Percentiles rank a stretch among this genome's conserved stretches.
These are phyloP conservation scores for Mortierella polycephala DNA, from an alignment of 371 early-diverging fungal species.

Conservation along the genomic window DNA sequence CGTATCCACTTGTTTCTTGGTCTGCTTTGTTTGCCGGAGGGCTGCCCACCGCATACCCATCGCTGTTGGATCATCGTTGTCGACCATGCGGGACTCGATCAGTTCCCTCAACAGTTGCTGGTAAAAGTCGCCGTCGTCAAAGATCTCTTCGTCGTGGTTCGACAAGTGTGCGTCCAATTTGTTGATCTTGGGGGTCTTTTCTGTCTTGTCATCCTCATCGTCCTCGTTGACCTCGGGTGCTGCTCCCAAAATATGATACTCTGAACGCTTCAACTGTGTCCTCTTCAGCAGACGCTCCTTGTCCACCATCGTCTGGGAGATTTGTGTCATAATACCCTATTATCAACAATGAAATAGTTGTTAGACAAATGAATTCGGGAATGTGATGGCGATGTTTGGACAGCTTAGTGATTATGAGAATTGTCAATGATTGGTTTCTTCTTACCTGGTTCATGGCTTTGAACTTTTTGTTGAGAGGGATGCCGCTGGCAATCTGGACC, in stretches of 20 bases:
- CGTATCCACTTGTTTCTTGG: constrained; percentile 86
- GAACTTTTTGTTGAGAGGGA: constrained; percentile 85
- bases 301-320: constrained; percentile 77
- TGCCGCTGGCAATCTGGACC: constrained; percentile 80
- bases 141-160: constrained; percentile 86
- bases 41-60: constrained; percentile 88
- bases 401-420: not conserved
- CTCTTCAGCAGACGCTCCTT: constrained; percentile 84
- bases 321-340: constrained; percentile 78
- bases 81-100: constrained; percentile 92
- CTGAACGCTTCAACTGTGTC: constrained; percentile 82
- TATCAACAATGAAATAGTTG: not conserved
- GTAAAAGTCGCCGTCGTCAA: constrained; percentile 97
- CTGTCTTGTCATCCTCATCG: constrained; percentile 34
- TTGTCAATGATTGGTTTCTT: too few relatives aligned
- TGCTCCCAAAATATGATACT: constrained; percentile 68
- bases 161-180: constrained; percentile 72
- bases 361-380: too few relatives aligned
- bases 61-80: constrained; percentile 83
- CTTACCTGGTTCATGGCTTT: constrained; percentile 90
- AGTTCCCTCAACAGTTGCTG: constrained; percentile 91
- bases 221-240: constrained; percentile 38
- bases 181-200: constrained; percentile 33
- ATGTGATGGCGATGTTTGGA: too few relatives aligned
- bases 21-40: constrained; percentile 73